Evolutionary conservation across 1,139 yeast genomes (phyloP).

Genomic region (Pichia sp.): DNA sequence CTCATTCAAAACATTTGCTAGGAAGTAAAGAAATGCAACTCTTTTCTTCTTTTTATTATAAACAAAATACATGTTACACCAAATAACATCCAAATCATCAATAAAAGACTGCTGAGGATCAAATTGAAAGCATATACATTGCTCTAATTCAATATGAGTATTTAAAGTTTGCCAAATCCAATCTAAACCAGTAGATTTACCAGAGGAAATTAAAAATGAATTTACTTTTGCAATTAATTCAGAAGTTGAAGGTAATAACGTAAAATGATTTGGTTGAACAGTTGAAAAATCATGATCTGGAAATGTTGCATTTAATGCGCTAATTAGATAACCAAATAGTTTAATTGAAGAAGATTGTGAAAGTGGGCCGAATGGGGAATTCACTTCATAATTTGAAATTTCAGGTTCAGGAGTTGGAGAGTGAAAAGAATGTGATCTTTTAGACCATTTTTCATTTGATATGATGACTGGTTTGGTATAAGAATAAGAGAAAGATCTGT

Average conservation of each 20-base stretch:
- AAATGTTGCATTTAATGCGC: slow-evolving; percentile 83
- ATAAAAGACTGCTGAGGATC: slow-evolving; percentile 76
- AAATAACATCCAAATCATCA: slow-evolving; percentile 68
- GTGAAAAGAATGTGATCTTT: slow-evolving; percentile 23
- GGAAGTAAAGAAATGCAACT: slow-evolving; percentile 73
- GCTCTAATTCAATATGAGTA: slow-evolving; percentile 73
- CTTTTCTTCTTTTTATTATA: slow-evolving; percentile 87
- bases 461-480: slow-evolving; percentile 19
- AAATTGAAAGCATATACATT: slow-evolving; percentile 71
- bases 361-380: slow-evolving; percentile 91
- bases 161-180: slow-evolving; percentile 90
- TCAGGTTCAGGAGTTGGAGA: slow-evolving; percentile 24
- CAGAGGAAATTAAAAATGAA: slow-evolving; percentile 72
- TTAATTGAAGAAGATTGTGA: slow-evolving; percentile 77
- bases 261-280: slow-evolving; percentile 81
- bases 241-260: slow-evolving; percentile 42
- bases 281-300: slow-evolving; percentile 94
- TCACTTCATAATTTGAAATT: slow-evolving; percentile 3
- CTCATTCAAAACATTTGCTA: slow-evolving; percentile 28
- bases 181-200: slow-evolving; percentile 48
- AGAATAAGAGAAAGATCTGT: slow-evolving; percentile 28
- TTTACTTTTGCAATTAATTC: slow-evolving; percentile 69
- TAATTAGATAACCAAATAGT: slow-evolving; percentile 84
- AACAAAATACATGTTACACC: slow-evolving; percentile 92
- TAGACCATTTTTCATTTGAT: slow-evolving; percentile 8